Percentiles rank a stretch among this genome's conserved stretches.
These are phyloP conservation scores for Nakazawaea anatomiae DNA, from an alignment of 805 yeast genomes.

Conservation along the genomic window DNA sequence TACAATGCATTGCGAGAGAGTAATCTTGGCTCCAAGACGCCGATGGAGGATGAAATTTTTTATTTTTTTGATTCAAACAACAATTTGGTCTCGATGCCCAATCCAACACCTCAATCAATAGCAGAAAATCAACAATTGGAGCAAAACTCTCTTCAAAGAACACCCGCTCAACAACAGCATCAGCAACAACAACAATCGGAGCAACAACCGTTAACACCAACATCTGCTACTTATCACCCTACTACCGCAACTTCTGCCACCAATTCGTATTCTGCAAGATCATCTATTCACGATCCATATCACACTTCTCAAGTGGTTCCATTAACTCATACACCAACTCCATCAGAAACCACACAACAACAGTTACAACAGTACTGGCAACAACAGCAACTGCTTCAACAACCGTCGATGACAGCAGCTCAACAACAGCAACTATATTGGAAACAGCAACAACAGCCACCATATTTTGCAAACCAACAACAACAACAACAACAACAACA, in stretches of 20 bases:
- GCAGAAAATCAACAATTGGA: constrained; percentile 2
- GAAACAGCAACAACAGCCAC: constrained; percentile 1
- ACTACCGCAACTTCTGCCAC: neutral
- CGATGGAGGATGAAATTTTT: constrained; percentile 43
- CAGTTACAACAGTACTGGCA: neutral
- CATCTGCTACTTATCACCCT: neutral
- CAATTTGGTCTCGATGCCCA: constrained; percentile 10
- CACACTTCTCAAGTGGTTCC: neutral
- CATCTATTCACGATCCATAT: neutral
- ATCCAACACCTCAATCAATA: constrained; percentile 8
- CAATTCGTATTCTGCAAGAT: neutral
- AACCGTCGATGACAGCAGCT: neutral
- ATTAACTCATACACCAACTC: constrained; percentile 3
- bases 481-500: constrained; percentile 1
- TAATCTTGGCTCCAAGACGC: constrained; percentile 49
- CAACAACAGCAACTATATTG: neutral
- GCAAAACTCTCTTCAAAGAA: neutral
- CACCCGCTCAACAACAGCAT: constrained; percentile 9
- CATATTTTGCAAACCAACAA: neutral
- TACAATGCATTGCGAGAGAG: constrained; percentile 54
- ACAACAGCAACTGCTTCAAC: constrained; percentile 2
- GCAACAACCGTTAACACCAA: neutral
- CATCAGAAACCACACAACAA: neutral
- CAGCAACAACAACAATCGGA: constrained; percentile 16
- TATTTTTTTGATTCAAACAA: constrained; percentile 35